Base-by-base conservation (phyloP, 768 basidiomycete species). In the Leccinellum luteum region DNA sequence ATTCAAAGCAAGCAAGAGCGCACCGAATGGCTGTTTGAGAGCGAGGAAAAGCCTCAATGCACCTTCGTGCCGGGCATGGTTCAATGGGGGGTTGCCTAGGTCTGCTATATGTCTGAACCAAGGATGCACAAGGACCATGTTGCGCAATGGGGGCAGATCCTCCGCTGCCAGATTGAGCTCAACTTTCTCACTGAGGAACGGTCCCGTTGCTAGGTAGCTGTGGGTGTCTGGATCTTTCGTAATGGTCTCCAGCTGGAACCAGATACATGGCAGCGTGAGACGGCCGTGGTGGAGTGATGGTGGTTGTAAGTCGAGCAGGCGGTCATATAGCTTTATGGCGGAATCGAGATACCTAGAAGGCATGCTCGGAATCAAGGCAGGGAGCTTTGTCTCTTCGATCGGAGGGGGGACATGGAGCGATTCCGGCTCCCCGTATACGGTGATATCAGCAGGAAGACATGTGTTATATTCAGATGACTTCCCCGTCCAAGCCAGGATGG, bases 381-480 rank as follows among this genome's bases (percentile, higher is more conserved):
- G 51, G 2, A 44, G 31, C 1, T 17, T 38, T 56, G 65, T 64
- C 38, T 64, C 32, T 9, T 52, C 48, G 6, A 61, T 58, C 3
- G 56, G 25, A 0, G 41, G 51, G 8, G 64, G 64, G 5, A 65
- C 2, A 23, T 58, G 54, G 0, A 52, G 51, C 15, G 52, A 45
- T 17, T 48, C 7, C 17, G 56, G 32, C 3, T 64, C 51, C 48
- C 28, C 56, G 35, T 64, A 65, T 41, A 66, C 64, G 7, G 51
- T 31, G 3, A 66, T 68, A 21, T 57, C 64, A 0, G 66, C 54
- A 38, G 65, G 64, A 23, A 66, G 55, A 19, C 66, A 68, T 17
- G 67, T 66, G 17, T 69, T 69, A 23, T 66, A 66, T 13, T 53
- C 58, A 10, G 64, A 66, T 21, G 58, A 44, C 47, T 58, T 58